These are phyloP conservation scores for Lactarius hatsudake DNA, from an alignment of 768 basidiomycete species.

Conservation along the genomic window DNA sequence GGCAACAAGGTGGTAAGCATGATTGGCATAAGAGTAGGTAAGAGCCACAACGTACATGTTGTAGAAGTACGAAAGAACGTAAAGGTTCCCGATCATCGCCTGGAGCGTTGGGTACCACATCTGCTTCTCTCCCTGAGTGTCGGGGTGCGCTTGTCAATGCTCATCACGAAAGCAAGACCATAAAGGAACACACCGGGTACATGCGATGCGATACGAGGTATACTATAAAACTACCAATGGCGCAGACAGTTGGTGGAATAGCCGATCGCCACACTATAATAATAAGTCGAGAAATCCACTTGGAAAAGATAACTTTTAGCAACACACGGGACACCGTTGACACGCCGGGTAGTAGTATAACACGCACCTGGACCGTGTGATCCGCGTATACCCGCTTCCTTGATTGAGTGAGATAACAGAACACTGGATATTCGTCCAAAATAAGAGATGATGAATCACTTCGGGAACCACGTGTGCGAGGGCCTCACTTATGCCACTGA, in stretches of 20 bases:
- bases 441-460: neutral
- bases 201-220: neutral
- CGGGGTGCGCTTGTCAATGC: neutral
- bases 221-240: neutral
- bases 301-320: neutral
- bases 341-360: neutral
- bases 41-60: conserved; percentile 1
- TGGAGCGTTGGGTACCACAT: conserved; percentile 17
- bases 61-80: conserved; percentile 4
- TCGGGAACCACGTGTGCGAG: neutral
- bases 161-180: neutral
- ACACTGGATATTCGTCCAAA: neutral
- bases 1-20: neutral
- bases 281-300: conserved; percentile 3
- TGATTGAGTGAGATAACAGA: conserved; percentile 5
- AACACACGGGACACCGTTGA: neutral
- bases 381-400: conserved; percentile 1
- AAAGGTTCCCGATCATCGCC: conserved; percentile 6
- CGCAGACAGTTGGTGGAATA: conserved; percentile 9
- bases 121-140: neutral
- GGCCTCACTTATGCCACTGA: conserved; percentile 5
- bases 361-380: conserved; percentile 4
- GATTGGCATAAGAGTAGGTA: neutral
- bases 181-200: neutral
- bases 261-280: conserved; percentile 14